Evolutionary conservation across 331 rosid genomes (phyloP).

Genomic region (Ulmus americana): DNA sequence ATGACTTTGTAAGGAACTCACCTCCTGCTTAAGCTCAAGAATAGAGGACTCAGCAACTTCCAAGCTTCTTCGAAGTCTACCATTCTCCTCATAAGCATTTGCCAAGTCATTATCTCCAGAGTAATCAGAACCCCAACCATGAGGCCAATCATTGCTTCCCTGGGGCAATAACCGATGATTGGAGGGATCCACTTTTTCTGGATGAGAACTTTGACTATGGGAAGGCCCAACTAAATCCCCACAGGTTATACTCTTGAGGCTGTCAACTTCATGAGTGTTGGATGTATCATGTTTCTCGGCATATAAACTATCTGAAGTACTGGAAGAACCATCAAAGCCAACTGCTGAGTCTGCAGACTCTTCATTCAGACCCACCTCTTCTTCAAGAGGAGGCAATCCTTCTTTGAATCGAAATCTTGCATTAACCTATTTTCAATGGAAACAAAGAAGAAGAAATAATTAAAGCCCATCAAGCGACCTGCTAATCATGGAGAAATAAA

Average conservation of each 20-base stretch:
- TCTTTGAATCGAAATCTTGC: constrained; percentile 61
- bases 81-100: constrained; percentile 59
- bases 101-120: constrained; percentile 51
- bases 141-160: constrained; percentile 60
- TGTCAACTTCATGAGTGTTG: constrained; percentile 63
- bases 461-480: neutral
- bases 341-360: constrained; percentile 74
- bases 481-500: neutral
- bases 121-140: constrained; percentile 65
- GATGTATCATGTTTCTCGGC: constrained; percentile 78
- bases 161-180: constrained; percentile 45
- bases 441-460: constrained; percentile 1
- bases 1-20: constrained; percentile 57
- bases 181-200: constrained; percentile 57
- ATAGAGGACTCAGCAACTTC: constrained; percentile 74
- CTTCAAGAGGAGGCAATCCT: constrained; percentile 56
- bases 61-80: constrained; percentile 55
- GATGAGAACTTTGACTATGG: constrained; percentile 54
- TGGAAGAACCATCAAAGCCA: constrained; percentile 87
- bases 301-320: constrained; percentile 76
- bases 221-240: constrained; percentile 63
- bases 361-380: constrained; percentile 52
- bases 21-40: constrained; percentile 61
- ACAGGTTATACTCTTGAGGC: constrained; percentile 62
- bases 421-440: constrained; percentile 39